Evolutionary conservation across 225 moss, liverwort and hornwort species (phyloP).

Genomic region (Bryoerythrophyllum caledonicum): DNA sequence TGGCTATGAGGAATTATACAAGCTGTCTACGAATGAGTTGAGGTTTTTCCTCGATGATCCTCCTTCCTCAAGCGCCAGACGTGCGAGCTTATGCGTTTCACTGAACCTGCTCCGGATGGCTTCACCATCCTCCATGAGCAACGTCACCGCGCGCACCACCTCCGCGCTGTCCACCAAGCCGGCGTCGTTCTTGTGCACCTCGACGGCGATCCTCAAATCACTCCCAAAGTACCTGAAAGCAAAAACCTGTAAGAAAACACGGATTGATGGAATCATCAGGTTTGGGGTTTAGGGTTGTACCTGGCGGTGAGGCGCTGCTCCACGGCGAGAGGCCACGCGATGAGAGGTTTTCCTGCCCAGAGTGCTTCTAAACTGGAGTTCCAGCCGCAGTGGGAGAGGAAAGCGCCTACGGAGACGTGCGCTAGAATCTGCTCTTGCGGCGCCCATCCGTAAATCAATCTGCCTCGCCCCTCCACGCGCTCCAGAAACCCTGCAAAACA

Average conservation of each 20-base stretch:
- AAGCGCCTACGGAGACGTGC: constrained; percentile 45
- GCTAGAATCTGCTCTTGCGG: constrained; percentile 52
- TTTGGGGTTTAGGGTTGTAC: neutral
- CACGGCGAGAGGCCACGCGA: constrained; percentile 47
- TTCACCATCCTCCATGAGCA: constrained; percentile 35
- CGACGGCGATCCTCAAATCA: constrained; percentile 40
- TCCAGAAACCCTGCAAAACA: constrained; percentile 31
- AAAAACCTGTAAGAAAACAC: neutral
- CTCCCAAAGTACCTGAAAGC: constrained; percentile 48
- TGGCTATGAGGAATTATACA: neutral
- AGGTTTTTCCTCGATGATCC: constrained; percentile 26
- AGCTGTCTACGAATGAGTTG: constrained; percentile 27
- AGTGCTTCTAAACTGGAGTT: constrained; percentile 58
- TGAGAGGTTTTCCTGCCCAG: constrained; percentile 50
- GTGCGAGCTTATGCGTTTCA: constrained; percentile 33
- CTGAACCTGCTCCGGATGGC: constrained; percentile 26
- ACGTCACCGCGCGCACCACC: constrained; percentile 31
- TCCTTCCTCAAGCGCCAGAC: constrained; percentile 24
- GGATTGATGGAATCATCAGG: neutral
- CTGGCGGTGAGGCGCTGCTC: constrained; percentile 60
- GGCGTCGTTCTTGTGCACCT: constrained; percentile 33
- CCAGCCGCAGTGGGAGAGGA: constrained; percentile 64
- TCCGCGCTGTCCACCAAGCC: constrained; percentile 42
- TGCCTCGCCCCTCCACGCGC: constrained; percentile 46
- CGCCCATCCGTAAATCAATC: constrained; percentile 48